A percentile compares a stretch with the other conserved stretches of the same genome.
Conservation (phyloP, 768 basidiomycete species). For the Amanita rubescens region DNA sequence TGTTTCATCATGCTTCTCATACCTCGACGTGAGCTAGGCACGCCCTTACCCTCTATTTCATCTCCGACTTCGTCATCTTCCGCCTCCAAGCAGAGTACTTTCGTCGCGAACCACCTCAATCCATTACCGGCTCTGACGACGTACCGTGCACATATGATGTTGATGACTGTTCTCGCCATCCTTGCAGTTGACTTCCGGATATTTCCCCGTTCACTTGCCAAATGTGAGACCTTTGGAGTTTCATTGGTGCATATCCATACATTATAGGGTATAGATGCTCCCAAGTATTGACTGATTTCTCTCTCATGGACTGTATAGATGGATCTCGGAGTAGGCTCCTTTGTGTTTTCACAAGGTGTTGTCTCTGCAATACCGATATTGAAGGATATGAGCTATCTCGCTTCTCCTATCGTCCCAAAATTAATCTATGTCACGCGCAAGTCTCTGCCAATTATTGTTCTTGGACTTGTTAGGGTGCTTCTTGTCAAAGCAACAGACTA, state of each 20-base stretch:
- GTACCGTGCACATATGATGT: conserved; percentile 92
- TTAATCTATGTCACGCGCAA: conserved; percentile 45
- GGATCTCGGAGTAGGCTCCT: conserved; percentile 96
- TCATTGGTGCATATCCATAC: conserved; percentile 60
- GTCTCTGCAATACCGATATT: conserved; percentile 82
- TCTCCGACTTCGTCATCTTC: conserved; percentile 16
- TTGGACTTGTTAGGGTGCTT: conserved; percentile 73
- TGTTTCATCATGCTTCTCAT: conserved; percentile 34
- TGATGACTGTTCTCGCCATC: conserved; percentile 85
- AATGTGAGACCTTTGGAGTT: conserved; percentile 91
- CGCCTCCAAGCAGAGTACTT: conserved; percentile 6
- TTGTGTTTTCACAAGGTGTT: conserved; percentile 93
- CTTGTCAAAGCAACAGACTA: conserved; percentile 93
- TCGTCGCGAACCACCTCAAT: conserved; percentile 18
- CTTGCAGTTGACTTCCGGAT: conserved; percentile 94
- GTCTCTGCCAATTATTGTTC: conserved; percentile 53
- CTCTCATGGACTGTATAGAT: conserved; percentile 47
- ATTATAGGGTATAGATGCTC: background rate
- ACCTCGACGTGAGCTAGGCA: conserved; percentile 33
- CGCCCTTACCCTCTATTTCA: conserved; percentile 44
- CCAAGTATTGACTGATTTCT: conserved; percentile 8
- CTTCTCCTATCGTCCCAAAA: conserved; percentile 42
- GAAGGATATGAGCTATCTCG: conserved; percentile 50
- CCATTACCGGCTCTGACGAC: conserved; percentile 73
- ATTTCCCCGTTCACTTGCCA: conserved; percentile 83